A percentile compares a stretch with the other conserved stretches of the same genome.
Conservation (phyloP, 768 basidiomycete species). For the Coprinopsis sp. region DNA sequence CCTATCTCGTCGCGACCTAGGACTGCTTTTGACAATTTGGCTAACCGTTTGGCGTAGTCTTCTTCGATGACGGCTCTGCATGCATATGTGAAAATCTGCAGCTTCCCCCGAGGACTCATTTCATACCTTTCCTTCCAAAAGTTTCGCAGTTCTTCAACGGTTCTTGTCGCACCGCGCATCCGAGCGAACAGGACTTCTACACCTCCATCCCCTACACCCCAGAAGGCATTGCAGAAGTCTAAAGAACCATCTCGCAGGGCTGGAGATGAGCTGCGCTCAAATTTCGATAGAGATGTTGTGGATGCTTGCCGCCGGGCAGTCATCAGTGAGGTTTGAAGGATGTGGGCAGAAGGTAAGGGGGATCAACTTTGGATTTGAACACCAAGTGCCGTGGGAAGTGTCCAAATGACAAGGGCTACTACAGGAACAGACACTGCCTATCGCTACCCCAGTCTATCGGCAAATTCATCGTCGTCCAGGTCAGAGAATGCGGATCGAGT, state of each 20-base stretch:
- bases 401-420: not conserved
- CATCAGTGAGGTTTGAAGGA: slow-evolving; percentile 37
- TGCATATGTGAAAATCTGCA: not conserved
- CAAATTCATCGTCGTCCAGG: slow-evolving; percentile 35
- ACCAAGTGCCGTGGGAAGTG: no score
- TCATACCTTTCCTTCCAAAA: slow-evolving; percentile 95
- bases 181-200: slow-evolving; percentile 88
- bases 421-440: not conserved
- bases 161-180: slow-evolving; percentile 80
- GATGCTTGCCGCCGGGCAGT: slow-evolving; percentile 76
- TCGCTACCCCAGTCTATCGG: slow-evolving; percentile 45
- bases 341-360: slow-evolving; percentile 7
- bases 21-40: slow-evolving; percentile 68
- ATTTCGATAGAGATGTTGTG: slow-evolving; percentile 74
- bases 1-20: slow-evolving; percentile 92
- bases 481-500: slow-evolving; percentile 43
- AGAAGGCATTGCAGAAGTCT: slow-evolving; percentile 97
- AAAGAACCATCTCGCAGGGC: slow-evolving; percentile 44
- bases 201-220: slow-evolving; percentile 83
- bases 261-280: slow-evolving; percentile 54
- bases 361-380: no score
- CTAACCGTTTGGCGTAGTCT: slow-evolving; percentile 85
- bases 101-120: not conserved
- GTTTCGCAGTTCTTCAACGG: slow-evolving; percentile 80
- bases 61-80: slow-evolving; percentile 85